Evolutionary conservation across 2,329 filamentous ascomycete species (phyloP).

Genomic region (Trichoderma simmonsii): DNA sequence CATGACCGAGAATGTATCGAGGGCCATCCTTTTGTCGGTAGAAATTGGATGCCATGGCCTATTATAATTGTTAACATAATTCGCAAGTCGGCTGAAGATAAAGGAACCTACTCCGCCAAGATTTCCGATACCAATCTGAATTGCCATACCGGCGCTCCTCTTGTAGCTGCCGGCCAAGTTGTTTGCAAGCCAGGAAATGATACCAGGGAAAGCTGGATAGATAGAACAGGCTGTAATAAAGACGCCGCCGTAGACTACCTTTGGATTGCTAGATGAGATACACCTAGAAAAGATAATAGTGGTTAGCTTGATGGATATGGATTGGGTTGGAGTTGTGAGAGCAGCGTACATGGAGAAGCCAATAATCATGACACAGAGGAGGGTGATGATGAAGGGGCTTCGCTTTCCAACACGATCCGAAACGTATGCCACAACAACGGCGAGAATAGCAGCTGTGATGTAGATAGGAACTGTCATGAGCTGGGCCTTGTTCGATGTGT

Average conservation of each 20-base stretch:
- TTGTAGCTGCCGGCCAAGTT: constrained; percentile 69
- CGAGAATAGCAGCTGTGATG: constrained; percentile 60
- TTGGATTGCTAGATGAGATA: constrained; percentile 54
- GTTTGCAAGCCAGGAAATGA: constrained; percentile 75
- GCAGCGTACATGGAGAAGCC: constrained; percentile 51
- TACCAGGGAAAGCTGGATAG: constrained; percentile 75
- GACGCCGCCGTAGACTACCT: constrained; percentile 67
- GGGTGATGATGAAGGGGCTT: constrained; percentile 54
- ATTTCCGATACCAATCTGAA: constrained; percentile 62
- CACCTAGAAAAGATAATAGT: constrained; percentile 43
- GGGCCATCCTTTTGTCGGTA: constrained; percentile 54
- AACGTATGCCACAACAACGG: constrained; percentile 50
- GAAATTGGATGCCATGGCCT: constrained; percentile 69
- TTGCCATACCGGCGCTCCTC: constrained; percentile 60
- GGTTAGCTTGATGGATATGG: background rate
- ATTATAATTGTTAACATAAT: background rate
- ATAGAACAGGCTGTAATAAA: constrained; percentile 77
- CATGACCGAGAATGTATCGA: constrained; percentile 49
- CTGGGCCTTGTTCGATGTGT: constrained; percentile 56
- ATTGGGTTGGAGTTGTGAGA: no score
- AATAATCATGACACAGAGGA: constrained; percentile 48
- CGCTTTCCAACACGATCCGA: constrained; percentile 54
- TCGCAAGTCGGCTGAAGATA: background rate
- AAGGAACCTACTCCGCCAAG: constrained; percentile 44
- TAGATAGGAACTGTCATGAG: constrained; percentile 61